Base-by-base conservation (phyloP, 2,329 filamentous ascomycete genomes). In the Coleophoma cylindrospora region DNA sequence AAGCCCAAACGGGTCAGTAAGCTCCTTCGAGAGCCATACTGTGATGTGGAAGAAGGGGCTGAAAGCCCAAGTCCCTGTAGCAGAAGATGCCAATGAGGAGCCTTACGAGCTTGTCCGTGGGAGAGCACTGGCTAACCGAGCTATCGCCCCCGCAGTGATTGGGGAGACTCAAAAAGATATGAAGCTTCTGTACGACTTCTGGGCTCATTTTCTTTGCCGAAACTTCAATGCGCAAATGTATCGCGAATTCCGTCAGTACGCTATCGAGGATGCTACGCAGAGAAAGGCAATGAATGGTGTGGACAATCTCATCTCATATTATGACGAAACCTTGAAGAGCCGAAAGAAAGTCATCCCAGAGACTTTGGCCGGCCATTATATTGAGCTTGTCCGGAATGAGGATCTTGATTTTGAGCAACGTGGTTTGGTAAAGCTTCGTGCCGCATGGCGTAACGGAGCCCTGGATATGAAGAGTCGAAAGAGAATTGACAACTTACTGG, bases 181-280 rank as follows among this genome's bases (percentile, higher is more conserved):
- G 75, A 76, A 81, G 62, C 75, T 81, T 51, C 76, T 89, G 32
- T 90, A 89, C 70, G 77, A 83, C 56, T 88, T 88, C 70, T 91
- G 86, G 85, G 81, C 82, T 17, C 80, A 86, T 65, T 88, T 87
- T 63, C 74, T 91, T 55, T 77, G 83, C 55, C 76, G 81, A 61
- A 84, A 87, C 68, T 90, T 91, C 76, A 87, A 91, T 66, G 74
- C 76, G 51, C 74, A 73, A 63, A 87, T 91, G 81, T 91, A 91
- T 70, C 73, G 80, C 63, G 86, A 91, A 66, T 90, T 91, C 70
- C 80, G 81, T 56, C 71, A 73, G 60, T 75, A 79, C 64, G 86
- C 87, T 49, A 70, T 84, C 54, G 80, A 84, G 63, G 87, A 91
- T 68, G 73, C 76, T 49, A 66, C 68, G 50, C 66, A 75, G 55